phyloP scores from a whole-genome alignment of 163 green algal species.

The Scenedesmus sp. region DNA sequence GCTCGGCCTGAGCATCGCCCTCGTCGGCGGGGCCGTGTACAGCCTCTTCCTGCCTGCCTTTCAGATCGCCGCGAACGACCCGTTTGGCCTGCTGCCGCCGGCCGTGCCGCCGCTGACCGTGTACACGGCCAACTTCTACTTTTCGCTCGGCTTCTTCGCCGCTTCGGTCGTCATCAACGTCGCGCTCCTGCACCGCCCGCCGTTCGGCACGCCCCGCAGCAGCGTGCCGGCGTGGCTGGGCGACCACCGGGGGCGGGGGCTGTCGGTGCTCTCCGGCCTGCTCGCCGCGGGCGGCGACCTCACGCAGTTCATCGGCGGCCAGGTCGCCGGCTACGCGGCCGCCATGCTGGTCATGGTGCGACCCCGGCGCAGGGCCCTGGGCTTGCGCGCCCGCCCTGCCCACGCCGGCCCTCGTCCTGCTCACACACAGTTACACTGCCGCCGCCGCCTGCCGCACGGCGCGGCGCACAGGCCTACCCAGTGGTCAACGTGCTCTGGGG shows the following conservation, averaged over 20 bases:
- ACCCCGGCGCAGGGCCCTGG: too few species aligned
- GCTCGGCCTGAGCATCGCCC: too few species aligned
- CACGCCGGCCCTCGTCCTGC: too few species aligned
- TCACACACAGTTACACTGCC: too few species aligned
- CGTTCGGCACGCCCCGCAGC: constrained; percentile 7
- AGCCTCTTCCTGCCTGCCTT: constrained; percentile 40
- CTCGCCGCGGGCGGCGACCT: constrained; percentile 26
- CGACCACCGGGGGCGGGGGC: constrained; percentile 9
- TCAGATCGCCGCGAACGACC: constrained; percentile 39
- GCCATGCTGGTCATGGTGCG: constrained; percentile 42
- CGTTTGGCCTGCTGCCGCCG: constrained; percentile 27
- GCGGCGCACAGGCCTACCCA: too few species aligned
- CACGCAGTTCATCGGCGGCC: constrained; percentile 45
- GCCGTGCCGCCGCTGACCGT: constrained; percentile 24
- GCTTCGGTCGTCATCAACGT: constrained; percentile 19
- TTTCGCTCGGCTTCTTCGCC: constrained; percentile 14
- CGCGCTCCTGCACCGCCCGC: constrained; percentile 27
- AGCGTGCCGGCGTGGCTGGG: neutral
- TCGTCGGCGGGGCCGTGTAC: constrained; percentile 15
- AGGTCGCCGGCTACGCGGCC: constrained; percentile 37
- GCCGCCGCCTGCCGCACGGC: too few species aligned
- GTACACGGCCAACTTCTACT: constrained; percentile 42
- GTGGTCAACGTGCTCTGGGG: constrained; percentile 39
- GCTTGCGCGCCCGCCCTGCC: too few species aligned
- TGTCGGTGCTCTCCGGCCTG: constrained; percentile 23